These are phyloP conservation scores for Podospora fimiseda DNA, from an alignment of 495 filamentous ascomycete species.

Conservation along the genomic window DNA sequence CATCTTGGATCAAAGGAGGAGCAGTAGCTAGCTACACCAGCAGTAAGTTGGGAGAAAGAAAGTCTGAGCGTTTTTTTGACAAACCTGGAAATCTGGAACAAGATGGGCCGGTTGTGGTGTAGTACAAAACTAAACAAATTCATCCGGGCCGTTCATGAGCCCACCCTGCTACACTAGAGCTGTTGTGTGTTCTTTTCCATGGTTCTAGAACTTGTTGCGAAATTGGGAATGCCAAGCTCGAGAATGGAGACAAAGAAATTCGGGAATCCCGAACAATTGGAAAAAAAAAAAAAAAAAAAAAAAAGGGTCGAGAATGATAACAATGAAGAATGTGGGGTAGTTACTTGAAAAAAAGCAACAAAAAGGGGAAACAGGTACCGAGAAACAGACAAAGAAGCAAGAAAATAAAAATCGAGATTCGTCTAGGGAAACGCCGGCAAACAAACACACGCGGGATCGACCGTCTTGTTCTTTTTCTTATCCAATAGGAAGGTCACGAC, in stretches of 20 bases:
- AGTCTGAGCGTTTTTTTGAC: background rate
- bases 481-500: background rate
- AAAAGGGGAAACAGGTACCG: background rate
- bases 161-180: background rate
- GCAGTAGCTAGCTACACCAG: too few species aligned
- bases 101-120: background rate
- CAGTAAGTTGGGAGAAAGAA: too few species aligned
- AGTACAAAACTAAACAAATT: background rate
- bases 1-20: too few species aligned
- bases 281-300: too few species aligned
- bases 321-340: background rate
- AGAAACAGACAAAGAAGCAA: background rate
- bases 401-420: background rate
- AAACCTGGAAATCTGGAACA: background rate
- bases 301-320: background rate
- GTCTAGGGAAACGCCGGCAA: background rate
- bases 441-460: background rate
- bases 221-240: too few species aligned
- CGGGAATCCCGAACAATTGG: too few species aligned
- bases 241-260: too few species aligned
- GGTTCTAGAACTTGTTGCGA: too few species aligned
- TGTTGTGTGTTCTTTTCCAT: too few species aligned
- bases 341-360: too few species aligned
- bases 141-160: too few species aligned
- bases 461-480: background rate